Evolutionary conservation across 768 basidiomycete species (phyloP), one percentile per base, ranked within the genome.

Genomic region (Suillus subaureus): DNA sequence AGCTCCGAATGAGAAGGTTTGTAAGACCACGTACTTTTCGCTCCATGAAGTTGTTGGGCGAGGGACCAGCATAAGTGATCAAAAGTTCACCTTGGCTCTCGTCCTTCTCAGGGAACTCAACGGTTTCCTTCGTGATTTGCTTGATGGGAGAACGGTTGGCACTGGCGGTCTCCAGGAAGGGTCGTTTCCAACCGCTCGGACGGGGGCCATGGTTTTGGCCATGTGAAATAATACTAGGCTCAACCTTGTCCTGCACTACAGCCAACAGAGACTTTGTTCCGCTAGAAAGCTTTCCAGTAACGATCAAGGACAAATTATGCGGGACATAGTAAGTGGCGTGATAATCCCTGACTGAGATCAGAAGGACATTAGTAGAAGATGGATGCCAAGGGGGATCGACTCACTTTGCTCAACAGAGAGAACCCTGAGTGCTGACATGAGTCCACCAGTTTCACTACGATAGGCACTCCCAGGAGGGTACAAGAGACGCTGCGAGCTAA

Each of bases 21-120:
- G 54, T 67, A 63, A 31, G 33, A 61, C 23, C 28, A 64, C 76
- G 49, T 35, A 89, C 91, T 82, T 89, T 89, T 63, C 88, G 83
- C 72, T 91, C 88, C 62, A 96, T 73, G 72, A 89, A 92, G 64
- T 87, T 84, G 65, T 85, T 86, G 16, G 85, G 85, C 43, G 87
- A 73, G n/a, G 94, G 93, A 5, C 96, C 97, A 65, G 91, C 80
- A 78, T 89, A 96, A 42, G 80, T 84, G 57, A 98, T 84, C 23
- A 85, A 78, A 8, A 99, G 73, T 80, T 98, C 96, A 42, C 97
- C 97, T 71, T 94, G 86, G 81, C 91, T 92, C 81, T 99, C 97
- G 71, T 99, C 96, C 76, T 94, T 89, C 79, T 99, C 97, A 13
- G 97, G 97, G 73, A 99, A 99, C 72, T 96, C 93, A 21, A 98